Evolutionary conservation across 2,329 filamentous ascomycete species (phyloP), one percentile per base, ranked within the genome.

Genomic region (Sporothrix schenckii): DNA sequence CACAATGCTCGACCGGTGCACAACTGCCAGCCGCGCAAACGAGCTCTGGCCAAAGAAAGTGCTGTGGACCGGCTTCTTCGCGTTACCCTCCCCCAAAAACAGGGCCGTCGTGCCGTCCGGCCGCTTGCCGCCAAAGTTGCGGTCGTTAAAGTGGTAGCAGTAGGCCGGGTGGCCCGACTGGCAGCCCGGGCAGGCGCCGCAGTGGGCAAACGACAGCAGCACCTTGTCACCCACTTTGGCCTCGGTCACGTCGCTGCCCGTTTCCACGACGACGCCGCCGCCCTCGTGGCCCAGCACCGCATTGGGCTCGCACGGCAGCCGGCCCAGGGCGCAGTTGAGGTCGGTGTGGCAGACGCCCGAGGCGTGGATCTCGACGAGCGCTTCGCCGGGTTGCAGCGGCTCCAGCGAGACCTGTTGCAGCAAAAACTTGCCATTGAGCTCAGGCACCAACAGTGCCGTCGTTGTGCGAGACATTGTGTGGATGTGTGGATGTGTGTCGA

Each of bases 31-130:
- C 0, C 75, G 72, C 0, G 78, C 75, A 30, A 80, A 78, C n/a
- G 77, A 78, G 34, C 75, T 77, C 70, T 80, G 79, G 0, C 79
- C 79, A 27, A 80, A 80, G 58, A 79, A 80, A 47, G 74, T 66
- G 67, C 74, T 76, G 70, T 53, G 63, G 7, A 63, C 74, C 54
- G 72, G 72, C 60, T 11, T 72, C 72, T 16, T 34, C 1, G 7
- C 49, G 1, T 14, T 5, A 19, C 47, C 47, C 27, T 7, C 13
- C 9, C 14, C 10, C 5, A n/a, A 14, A 9, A 66, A 52, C 44
- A 66, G 34, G 44, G 63, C 63, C 3, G 27, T 30, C 3, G 72
- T 50, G 30, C 72, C 73, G 56, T 75, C 74, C 1, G 72, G 56
- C 4, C 74, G 71, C 13, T 66, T 39, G n/a, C 76, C 76, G 53